Evolutionary conservation across 2,329 filamentous ascomycete genomes (phyloP), one percentile per base, ranked within the genome.

Genomic region (Dactylonectria estremocensis): DNA sequence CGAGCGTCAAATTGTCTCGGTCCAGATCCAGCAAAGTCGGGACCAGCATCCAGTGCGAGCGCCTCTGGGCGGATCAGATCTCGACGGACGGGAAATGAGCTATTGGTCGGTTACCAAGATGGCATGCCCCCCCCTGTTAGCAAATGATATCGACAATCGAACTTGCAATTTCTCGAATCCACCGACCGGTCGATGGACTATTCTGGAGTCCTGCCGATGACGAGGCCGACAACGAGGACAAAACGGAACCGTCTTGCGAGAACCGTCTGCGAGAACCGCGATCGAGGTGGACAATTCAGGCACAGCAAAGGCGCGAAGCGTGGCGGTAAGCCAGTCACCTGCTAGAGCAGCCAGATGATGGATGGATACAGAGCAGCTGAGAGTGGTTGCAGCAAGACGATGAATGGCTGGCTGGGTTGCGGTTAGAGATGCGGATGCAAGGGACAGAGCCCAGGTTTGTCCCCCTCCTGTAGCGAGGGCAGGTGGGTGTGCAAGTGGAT

Each of bases 141-240:
- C 66, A 68, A 67, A 75, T 74, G 66, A 67, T 74, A 50, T 73
- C 66, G 50, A 61, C 68, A 67, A 68, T 69, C 70, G 59, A 68
- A 68, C 67, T 49, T 62, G 66, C 66, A 76, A 76, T 76, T 72
- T 76, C 74, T 72, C 49, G 68, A 74, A 67, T 58, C 74, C 73
- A 75, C 69, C 67, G 65, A 55, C 64, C 48, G 31, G 59, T 57
- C 54, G 64, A 60, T 59, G 59, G 52, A 31, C 54, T 57, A 37
- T 35, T 55, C 22, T 58, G 60, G 18, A 20, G 63, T 55, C 40
- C 40, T 63, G 64, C 16, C n/a, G 64, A 66, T 70, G 65, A 73
- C 67, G 67, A 67, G 56, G 68, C 59, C 40, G 48, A 54, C 45
- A 35, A 66, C 40, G 61, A 37, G 24, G 49, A 50, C 33, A 37